A percentile compares a stretch with the other conserved stretches of the same genome.
These are phyloP conservation scores for Fusarium sp. DNA, from an alignment of 2,329 filamentous ascomycete species.

Conservation along the genomic window DNA sequence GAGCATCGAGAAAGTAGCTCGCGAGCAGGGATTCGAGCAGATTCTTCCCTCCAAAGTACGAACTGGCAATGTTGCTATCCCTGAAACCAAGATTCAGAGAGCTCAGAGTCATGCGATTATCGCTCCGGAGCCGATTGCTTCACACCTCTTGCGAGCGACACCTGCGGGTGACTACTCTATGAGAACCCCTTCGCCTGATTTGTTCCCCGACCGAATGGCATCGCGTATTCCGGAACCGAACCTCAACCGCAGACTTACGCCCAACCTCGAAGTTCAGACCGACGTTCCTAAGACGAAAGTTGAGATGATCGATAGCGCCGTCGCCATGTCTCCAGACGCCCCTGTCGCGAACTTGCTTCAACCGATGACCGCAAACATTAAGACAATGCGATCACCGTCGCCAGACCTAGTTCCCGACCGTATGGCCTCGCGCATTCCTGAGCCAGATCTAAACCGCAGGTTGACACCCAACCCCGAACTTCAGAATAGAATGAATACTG, in stretches of 20 bases:
- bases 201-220: constrained; percentile 71
- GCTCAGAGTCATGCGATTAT: constrained; percentile 57
- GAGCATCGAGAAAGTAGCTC: constrained; percentile 73
- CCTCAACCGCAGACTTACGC: constrained; percentile 57
- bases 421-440: constrained; percentile 67
- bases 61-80: constrained; percentile 57
- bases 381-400: constrained; percentile 64
- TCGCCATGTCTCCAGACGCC: constrained; percentile 63
- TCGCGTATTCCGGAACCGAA: constrained; percentile 63
- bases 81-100: constrained; percentile 55
- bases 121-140: constrained; percentile 65
- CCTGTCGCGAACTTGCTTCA: constrained; percentile 62
- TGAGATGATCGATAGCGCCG: constrained; percentile 56
- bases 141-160: constrained; percentile 62
- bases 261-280: constrained; percentile 62
- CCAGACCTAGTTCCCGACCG: constrained; percentile 70
- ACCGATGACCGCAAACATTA: constrained; percentile 63
- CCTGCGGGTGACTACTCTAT: constrained; percentile 66
- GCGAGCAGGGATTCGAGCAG: constrained; percentile 65
- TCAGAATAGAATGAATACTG: constrained; percentile 47
- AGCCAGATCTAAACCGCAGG: constrained; percentile 56
- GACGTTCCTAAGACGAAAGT: constrained; percentile 56
- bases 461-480: constrained; percentile 61
- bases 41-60: constrained; percentile 66
- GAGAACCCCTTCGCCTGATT: constrained; percentile 66